Evolutionary conservation across 495 filamentous ascomycete genomes (phyloP), one percentile per base, ranked within the genome.

Genomic region (Neurospora tetraspora): DNA sequence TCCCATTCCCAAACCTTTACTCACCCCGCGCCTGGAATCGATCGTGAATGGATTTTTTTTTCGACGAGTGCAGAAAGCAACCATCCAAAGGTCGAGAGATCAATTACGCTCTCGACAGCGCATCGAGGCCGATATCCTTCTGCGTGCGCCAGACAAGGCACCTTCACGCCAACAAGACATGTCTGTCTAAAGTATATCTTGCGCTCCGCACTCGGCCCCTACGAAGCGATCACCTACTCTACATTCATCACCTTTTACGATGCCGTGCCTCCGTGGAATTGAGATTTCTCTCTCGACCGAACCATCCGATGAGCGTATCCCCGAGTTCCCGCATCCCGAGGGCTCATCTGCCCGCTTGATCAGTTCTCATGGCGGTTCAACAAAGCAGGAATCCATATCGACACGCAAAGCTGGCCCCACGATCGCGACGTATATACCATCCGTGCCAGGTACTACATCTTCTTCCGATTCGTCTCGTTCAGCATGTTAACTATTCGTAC

Each of bases 291-390:
- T 86, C 27, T 75, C 78, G 40, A 75, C 80, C 10, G 71, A 80
- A 42, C 73, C 79, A n/a, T 75, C 77, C 4, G 69, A 78, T 10
- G 78, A 77, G 47, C 73, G 39, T 10, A 73, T 86, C 2, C 81
- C 83, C 34, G 86, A 88, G 71, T 87, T 83, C 71, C 82, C 84
- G 12, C 86, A 88, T 71, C 85, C 85, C 2, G 86, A 88, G 36
- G 81, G 80, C 72, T 83, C 83, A 0, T 85, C 82, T 31, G 79
- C 80, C 40, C 75, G 74, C 27, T 74, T 85, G 10, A 40, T 76
- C 39, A 74, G 72, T 59, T 69, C 74, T 65, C 71, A 73, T 36
- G 27, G 75, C 34, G 27, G 76, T 68, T 75, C 76, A 18, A 71
- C 74, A 20, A 70, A 74, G 37, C 72, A 76, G 31, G 27, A 65